Percentiles rank a stretch among this genome's conserved stretches.
These are phyloP conservation scores for Hemerocallis citrina DNA, from an alignment of 106 monocot species.

Conservation along the genomic window DNA sequence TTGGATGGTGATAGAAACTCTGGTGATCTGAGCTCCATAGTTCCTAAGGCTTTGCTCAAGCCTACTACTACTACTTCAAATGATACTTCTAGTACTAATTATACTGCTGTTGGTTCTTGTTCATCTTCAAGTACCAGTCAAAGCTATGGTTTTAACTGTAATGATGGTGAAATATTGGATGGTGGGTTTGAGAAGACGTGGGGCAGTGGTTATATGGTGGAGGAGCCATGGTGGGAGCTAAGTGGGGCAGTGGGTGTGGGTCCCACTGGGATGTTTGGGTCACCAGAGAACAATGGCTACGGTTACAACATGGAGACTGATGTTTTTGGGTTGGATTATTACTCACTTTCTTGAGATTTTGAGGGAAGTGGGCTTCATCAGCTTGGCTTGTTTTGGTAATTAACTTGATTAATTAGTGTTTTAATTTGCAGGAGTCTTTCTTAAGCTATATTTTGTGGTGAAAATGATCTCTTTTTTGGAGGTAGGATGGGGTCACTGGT, in stretches of 20 bases:
- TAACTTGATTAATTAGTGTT: no score
- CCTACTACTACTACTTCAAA: background rate
- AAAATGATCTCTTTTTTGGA: no score
- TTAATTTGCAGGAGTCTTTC: no score
- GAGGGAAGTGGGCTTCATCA: no score
- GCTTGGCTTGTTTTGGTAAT: no score
- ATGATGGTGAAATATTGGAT: background rate
- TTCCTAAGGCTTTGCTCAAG: conserved; percentile 38
- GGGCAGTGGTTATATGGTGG: background rate
- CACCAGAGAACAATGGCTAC: background rate
- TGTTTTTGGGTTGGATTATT: background rate
- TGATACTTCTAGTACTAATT: no score
- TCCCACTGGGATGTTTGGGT: background rate
- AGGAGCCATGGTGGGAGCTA: conserved; percentile 7
- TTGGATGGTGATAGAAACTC: conserved; percentile 30
- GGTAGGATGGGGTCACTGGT: no score
- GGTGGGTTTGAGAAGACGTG: background rate
- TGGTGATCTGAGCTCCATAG: conserved; percentile 51
- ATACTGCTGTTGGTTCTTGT: background rate
- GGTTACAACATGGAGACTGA: background rate
- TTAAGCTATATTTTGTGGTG: no score
- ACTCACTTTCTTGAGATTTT: background rate
- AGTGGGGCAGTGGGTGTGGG: background rate
- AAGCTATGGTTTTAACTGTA: background rate
- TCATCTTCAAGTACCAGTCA: background rate